These are phyloP conservation scores for Phialemoniopsis sp. DNA, from an alignment of 2,329 filamentous ascomycete species.

Conservation along the genomic window DNA sequence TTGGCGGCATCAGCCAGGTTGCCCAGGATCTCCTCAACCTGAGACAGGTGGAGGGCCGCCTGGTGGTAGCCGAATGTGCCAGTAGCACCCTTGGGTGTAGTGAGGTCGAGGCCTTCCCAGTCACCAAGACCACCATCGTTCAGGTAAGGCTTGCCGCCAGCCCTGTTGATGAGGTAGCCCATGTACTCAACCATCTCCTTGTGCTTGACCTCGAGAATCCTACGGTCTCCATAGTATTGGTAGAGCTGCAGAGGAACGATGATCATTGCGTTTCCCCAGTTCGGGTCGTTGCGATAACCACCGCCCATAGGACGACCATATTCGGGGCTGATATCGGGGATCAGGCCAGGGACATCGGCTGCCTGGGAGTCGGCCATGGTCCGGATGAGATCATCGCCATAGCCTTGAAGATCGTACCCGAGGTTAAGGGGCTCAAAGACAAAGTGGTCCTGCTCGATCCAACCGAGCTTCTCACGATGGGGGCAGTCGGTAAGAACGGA, in stretches of 20 bases:
- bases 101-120: conserved; percentile 3
- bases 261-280: conserved; percentile 9
- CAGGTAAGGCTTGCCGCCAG: conserved; percentile 4
- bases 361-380: conserved; percentile 10
- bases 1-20: conserved; percentile 1
- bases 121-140: conserved; percentile 9
- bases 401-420: conserved; percentile 8
- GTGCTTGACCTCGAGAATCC: conserved; percentile 1
- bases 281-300: conserved; percentile 9
- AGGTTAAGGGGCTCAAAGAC: conserved; percentile 4
- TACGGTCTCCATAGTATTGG: conserved; percentile 7
- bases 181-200: conserved; percentile 8
- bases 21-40: conserved; percentile 6
- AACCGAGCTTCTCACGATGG: conserved; percentile 9
- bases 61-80: conserved; percentile 7
- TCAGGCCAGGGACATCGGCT: conserved; percentile 4
- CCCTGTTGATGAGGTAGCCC: conserved; percentile 6
- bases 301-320: conserved; percentile 6
- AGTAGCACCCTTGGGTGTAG: conserved; percentile 4
- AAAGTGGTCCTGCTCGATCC: conserved; percentile 10
- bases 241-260: conserved; percentile 6
- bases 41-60: conserved; percentile 4
- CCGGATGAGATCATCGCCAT: conserved; percentile 6
- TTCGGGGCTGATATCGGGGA: conserved; percentile 8
- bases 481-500: conserved; percentile 9